Base-by-base conservation (phyloP, 2,329 filamentous ascomycete genomes). In the Aspergillus terreus region DNA sequence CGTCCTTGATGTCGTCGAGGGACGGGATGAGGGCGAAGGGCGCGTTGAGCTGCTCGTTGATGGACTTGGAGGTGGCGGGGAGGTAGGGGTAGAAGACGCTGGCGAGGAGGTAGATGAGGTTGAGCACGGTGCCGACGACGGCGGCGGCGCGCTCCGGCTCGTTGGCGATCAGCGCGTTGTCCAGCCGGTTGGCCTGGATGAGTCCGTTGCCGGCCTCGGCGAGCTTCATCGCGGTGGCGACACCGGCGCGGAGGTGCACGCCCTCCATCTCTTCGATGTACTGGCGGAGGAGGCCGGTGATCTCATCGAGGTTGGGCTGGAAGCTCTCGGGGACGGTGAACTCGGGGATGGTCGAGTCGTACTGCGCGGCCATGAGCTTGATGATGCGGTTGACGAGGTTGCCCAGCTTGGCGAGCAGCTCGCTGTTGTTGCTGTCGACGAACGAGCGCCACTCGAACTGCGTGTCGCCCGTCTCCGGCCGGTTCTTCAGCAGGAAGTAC, bases 381-480 rank as follows among this genome's bases (percentile, higher is more conserved):
- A 90, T 77, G 25, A 88, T 78, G 49, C 86, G 80, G 71, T 88
- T 87, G 67, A 87, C 84, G 62, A 90, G 83, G 71, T 91, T 90
- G 15, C 80, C 84, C 51, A 87, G 78, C 60, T 88, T 88, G 58
- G 85, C 80, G 27, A 88, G 77, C n/a, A 96, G 81, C 67, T 94
- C 89, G 65, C 87, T 91, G 77, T 96, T 96, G 79, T 96, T 96
- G 60, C 82, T 80, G 33, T 84, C 81, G 56, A 94, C 87, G 72
- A 96, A 95, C 43, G 86, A 81, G 52, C 82, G 82, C 91, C 91
- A 96, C 68, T 92, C 87, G 69, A 96, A 96, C 66, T 96, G 88
- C 0, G 90, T 87, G 67, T 96, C 92, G 47, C 87, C 83, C 10
- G 85, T 87, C 71, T 96, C 92, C 0, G 92, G 92, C 51, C 92